Evolutionary conservation across 2,329 filamentous ascomycete genomes (phyloP).

Genomic region (Capronia americana): DNA sequence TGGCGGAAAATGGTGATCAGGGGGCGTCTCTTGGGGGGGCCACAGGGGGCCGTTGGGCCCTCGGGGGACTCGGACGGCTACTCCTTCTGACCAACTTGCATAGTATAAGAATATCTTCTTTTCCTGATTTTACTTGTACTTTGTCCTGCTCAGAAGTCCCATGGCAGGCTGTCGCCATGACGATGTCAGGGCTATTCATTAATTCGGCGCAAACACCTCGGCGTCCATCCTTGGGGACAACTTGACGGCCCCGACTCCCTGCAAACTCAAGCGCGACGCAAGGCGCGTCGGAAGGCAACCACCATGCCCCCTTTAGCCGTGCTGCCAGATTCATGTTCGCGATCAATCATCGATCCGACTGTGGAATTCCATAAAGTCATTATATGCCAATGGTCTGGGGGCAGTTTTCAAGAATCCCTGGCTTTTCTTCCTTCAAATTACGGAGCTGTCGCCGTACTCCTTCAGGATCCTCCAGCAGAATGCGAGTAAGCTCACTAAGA

Average conservation of each 20-base stretch:
- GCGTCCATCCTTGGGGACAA: too few species aligned
- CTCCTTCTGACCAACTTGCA: constrained; percentile 2
- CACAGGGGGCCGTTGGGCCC: not conserved
- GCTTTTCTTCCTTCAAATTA: constrained; percentile 5
- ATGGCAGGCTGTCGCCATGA: not conserved
- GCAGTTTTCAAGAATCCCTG: not conserved
- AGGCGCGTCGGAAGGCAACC: constrained; percentile 7
- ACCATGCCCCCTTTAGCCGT: not conserved
- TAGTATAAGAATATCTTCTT: constrained; percentile 7
- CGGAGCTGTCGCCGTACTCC: constrained; percentile 3
- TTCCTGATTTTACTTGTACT: constrained; percentile 7
- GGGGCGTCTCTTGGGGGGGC: not conserved
- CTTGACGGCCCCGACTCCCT: not conserved
- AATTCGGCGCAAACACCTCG: not conserved
- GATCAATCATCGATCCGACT: not conserved
- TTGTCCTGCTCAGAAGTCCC: not conserved
- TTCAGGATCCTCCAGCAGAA: constrained; percentile 1
- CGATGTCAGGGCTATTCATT: not conserved
- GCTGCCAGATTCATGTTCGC: not conserved
- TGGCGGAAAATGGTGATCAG: not conserved
- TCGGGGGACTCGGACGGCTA: not conserved
- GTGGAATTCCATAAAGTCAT: not conserved
- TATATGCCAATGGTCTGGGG: not conserved
- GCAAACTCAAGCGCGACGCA: not conserved
- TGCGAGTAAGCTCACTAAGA: constrained; percentile 13